Base-by-base conservation (phyloP, 2,329 filamentous ascomycete genomes). In the Cytospora piceicola region DNA sequence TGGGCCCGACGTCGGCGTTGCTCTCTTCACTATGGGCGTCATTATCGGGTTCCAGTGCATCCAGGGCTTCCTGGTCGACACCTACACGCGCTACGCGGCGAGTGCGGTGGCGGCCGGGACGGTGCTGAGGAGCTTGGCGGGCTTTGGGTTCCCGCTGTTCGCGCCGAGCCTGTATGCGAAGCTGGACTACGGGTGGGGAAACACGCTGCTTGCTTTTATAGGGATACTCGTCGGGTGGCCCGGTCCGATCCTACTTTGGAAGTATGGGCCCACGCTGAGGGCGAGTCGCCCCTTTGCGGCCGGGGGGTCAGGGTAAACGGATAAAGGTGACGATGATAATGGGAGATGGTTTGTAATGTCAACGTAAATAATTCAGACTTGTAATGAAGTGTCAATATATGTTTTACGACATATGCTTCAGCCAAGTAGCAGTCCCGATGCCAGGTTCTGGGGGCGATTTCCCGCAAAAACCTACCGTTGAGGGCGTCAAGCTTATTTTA, bases 71-170 rank as follows among this genome's bases (percentile, higher is more conserved):
- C 70, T 83, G 2, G 79, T 84, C 39, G 82, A 84, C 70, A 72
- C 77, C 0, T 84, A 82, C 71, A 73, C 77, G n/a, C 73, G 74
- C 11, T 81, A 80, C 67, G 81, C 80, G 1, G 81, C 81, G 36
- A 80, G 77, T 57, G 82, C 79, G 9, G 75, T 83, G 12, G 79
- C 72, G 4, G 81, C 81, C 36, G 75, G 75, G 29, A 81, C 79
- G 22, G 75, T 83, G 4, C 71, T 83, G 46, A 76, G 82, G 4
- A 81, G 77, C 34, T 71, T 86, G 14, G 82, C 81, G 4, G 82
- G 82, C 2, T 83, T 84, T 30, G 80, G 80, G 52, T 67, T 86
- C 59, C 84, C 84, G 14, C 75, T 86, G 1, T 84, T 84, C 46
- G 82, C 80, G 0, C 79, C 81, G 1, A 68, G 66, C 14, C 76